Evolutionary conservation across 2,329 filamentous ascomycete species (phyloP).

Genomic region (Phialocephala subalpina): DNA sequence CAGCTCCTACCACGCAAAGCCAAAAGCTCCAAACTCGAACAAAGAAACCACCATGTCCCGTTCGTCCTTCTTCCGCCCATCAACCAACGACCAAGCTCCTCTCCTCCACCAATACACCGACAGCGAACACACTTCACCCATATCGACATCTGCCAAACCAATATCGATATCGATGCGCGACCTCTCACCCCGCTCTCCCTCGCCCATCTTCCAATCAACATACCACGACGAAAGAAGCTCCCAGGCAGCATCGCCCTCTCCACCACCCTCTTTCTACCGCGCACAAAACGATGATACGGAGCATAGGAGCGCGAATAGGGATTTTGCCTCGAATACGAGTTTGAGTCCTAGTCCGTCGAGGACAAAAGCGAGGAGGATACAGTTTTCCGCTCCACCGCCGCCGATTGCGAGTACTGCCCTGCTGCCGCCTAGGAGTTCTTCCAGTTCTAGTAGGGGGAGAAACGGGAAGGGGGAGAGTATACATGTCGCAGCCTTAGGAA

Average conservation of each 20-base stretch:
- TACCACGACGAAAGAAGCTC: conserved; percentile 8
- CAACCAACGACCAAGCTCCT: conserved; percentile 32
- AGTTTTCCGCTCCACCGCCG: conserved; percentile 41
- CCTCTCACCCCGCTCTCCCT: conserved; percentile 31
- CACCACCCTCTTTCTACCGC: conserved; percentile 40
- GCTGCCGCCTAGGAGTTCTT: conserved; percentile 15
- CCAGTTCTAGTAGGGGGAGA: not conserved
- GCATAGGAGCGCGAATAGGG: not conserved
- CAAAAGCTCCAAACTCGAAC: not conserved
- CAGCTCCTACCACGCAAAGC: conserved; percentile 4
- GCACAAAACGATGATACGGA: conserved; percentile 19
- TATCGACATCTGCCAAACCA: not conserved
- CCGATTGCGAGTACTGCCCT: conserved; percentile 39
- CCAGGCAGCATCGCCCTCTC: conserved; percentile 32
- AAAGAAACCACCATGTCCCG: conserved; percentile 32
- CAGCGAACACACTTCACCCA: not conserved
- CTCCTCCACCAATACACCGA: conserved; percentile 35
- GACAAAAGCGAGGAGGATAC: conserved; percentile 33
- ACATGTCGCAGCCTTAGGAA: not conserved
- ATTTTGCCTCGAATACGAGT: conserved; percentile 1
- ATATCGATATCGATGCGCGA: conserved; percentile 34
- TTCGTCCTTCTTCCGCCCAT: conserved; percentile 36
- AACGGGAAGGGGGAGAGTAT: not conserved
- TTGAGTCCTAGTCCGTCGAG: conserved; percentile 27
- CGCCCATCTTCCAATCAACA: not conserved